Base-by-base conservation (phyloP, 1,284 basidiomycete genomes). In the Fomitopsis pinicola region DNA sequence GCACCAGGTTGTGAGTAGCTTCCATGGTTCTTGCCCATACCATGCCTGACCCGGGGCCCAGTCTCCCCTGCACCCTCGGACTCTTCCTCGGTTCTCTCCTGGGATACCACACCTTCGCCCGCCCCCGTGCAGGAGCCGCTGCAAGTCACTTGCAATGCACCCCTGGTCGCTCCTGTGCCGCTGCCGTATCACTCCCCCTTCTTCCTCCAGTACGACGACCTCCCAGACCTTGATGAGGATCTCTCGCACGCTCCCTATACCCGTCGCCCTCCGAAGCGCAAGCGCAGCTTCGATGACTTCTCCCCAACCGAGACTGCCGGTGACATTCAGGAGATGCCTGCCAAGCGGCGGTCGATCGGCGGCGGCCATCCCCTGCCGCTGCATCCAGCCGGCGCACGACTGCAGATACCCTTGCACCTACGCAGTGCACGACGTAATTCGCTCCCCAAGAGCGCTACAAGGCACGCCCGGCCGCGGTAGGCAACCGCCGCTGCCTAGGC, bases 241-340 rank as follows among this genome's bases (percentile, higher is more conserved):
- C 80, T 88, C 54, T 88, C 87, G 0, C 82, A 83, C 66, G 85
- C 87, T 5, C 86, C 87, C 0, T 88, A 88, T 74, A 84, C 80
- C 6, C 76, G 76, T 61, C 70, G 73, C 55, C 78, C 80, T 17
- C 72, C 75, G 17, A 87, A 87, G 69, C 83, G 86, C 59, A 87
- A 85, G 65, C 85, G 82, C 58, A 71, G 74, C 42, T 73, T 73
- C 53, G 70, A 74, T 30, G 71, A 72, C 26, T 68, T 67, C 40
- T 67, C 67, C 38, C 64, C 63, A 5, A 40, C 15, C 48, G 36
- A 35, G 45, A 15, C 46, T 38, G 46, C 35, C 33, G 56, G 48
- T 33, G 57, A 57, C 33, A 28, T 58, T 28, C 48, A 58, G 53
- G 60, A 59, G 14, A 38, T 58, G 30, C 64, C 68, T 45, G 64